A percentile compares a stretch with the other conserved stretches of the same genome.
Evolutionary conservation across 2,329 filamentous ascomycete species (phyloP).

Genomic region (Plectosphaerella sp.): DNA sequence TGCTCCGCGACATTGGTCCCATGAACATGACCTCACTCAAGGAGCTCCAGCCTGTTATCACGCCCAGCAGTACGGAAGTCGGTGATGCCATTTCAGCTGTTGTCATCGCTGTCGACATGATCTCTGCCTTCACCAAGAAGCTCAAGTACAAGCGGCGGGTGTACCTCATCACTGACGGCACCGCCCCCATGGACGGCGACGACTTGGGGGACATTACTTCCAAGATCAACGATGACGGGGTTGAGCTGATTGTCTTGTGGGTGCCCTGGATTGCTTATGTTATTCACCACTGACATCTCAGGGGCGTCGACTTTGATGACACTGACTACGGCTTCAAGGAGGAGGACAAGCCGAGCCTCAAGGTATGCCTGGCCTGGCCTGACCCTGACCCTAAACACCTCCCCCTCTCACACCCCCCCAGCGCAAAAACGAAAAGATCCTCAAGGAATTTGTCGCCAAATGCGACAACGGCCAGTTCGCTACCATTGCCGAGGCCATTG

Average conservation of each 20-base stretch:
- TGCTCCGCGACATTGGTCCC: slow-evolving; percentile 64
- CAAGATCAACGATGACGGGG: slow-evolving; percentile 71
- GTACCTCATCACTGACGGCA: slow-evolving; percentile 79
- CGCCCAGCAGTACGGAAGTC: slow-evolving; percentile 59
- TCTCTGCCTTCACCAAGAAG: slow-evolving; percentile 72
- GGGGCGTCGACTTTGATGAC: slow-evolving; percentile 92
- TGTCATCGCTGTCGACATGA: slow-evolving; percentile 83
- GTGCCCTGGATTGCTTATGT: slow-evolving; percentile 26
- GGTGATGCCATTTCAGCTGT: slow-evolving; percentile 89
- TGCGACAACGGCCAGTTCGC: slow-evolving; percentile 69
- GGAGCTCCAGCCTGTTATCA: slow-evolving; percentile 57
- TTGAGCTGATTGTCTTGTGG: slow-evolving; percentile 75
- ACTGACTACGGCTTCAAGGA: slow-evolving; percentile 86
- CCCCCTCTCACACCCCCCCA: slow-evolving; percentile 22
- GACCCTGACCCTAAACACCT: no score
- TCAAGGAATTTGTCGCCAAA: slow-evolving; percentile 61
- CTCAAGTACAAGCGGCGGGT: slow-evolving; percentile 79
- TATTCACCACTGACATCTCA: slow-evolving; percentile 24
- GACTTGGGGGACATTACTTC: slow-evolving; percentile 64
- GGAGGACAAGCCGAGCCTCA: slow-evolving; percentile 70
- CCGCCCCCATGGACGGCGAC: slow-evolving; percentile 66
- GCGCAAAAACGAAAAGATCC: slow-evolving; percentile 66
- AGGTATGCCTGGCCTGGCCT: slow-evolving; percentile 42
- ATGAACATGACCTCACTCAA: slow-evolving; percentile 66
- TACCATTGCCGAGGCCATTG: slow-evolving; percentile 82